These are phyloP conservation scores for Diatrype stigma DNA, from an alignment of 2,329 filamentous ascomycete species.

Conservation along the genomic window DNA sequence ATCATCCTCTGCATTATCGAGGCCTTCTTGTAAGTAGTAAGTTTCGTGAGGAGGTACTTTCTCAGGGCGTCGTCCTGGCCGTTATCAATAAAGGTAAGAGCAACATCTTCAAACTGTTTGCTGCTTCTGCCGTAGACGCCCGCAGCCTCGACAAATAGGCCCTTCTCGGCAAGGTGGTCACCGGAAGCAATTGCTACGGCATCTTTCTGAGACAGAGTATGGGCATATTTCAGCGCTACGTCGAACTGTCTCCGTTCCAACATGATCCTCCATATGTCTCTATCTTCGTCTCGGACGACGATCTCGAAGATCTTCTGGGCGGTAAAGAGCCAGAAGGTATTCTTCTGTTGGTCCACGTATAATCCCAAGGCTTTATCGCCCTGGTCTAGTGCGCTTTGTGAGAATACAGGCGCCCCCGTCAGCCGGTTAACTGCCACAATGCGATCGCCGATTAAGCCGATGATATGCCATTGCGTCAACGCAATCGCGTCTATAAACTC, in stretches of 20 bases:
- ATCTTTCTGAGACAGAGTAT: conserved; percentile 76
- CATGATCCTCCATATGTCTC: conserved; percentile 94
- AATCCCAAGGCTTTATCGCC: conserved; percentile 79
- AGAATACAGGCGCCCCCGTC: conserved; percentile 79
- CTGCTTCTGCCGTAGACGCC: conserved; percentile 90
- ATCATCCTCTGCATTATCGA: conserved; percentile 90
- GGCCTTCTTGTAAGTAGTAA: conserved; percentile 76
- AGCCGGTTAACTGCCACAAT: conserved; percentile 84
- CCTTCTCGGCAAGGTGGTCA: conserved; percentile 78
- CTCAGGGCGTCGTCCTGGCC: conserved; percentile 85
- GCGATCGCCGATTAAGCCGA: conserved; percentile 76
- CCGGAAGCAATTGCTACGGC: conserved; percentile 88
- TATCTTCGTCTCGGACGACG: conserved; percentile 81
- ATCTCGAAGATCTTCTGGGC: conserved; percentile 89
- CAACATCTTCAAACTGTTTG: conserved; percentile 95
- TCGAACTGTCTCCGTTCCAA: conserved; percentile 84
- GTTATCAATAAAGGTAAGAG: conserved; percentile 83
- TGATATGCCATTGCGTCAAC: conserved; percentile 89
- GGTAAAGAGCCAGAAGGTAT: conserved; percentile 96
- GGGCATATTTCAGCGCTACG: conserved; percentile 79
- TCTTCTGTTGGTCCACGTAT: conserved; percentile 86
- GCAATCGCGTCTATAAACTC: conserved; percentile 77
- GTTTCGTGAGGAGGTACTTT: conserved; percentile 82
- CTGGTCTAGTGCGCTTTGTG: conserved; percentile 78
- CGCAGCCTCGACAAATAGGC: conserved; percentile 80